Evolutionary conservation across 2,329 filamentous ascomycete species (phyloP), one percentile per base, ranked within the genome.

Genomic region (Achaetomium macrosporum): DNA sequence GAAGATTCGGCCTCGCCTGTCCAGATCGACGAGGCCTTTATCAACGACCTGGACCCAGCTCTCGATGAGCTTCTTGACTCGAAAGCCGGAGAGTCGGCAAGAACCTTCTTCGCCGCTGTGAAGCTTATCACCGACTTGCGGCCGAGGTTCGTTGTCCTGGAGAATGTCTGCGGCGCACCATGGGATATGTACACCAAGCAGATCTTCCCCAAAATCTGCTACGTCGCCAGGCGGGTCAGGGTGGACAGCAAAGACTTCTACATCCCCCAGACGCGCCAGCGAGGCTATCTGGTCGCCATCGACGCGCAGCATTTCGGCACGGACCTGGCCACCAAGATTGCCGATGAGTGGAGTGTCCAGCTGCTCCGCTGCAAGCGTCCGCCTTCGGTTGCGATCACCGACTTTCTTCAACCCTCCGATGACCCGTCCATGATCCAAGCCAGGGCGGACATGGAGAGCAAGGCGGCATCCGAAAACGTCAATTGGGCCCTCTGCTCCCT

Each of bases 171-270:
- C 1, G 67, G 61, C 9, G 81, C 82, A 0, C 79, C 82, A 0
- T 92, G 85, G 84, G 51, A 69, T 0, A 61, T 72, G 4, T 76
- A 82, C 35, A 66, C 70, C n/a, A 53, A 63, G 0, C 55, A 64
- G 9, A 72, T 69, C 61, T 69, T 74, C 42, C 65, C 65, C 2
- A 61, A 61, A n/a, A 57, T 82, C 36, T 79, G 73, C 2, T 92
- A 91, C 60, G 65, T 73, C 2, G 76, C 76, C 1, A 62, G 64
- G 0, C 74, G 72, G 44, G 58, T 73, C 0, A 70, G 68, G 5
- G 69, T 87, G 0, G 85, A 91, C 60, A 85, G 82, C 0, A 90
- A 90, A 63, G 68, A 85, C 3, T 90, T 77, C 60, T 88, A 88
- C 54, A 68, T 91, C 0, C 88, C 88, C 0, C 88, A 92, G 50